These are phyloP conservation scores for Avena atlantica DNA, from an alignment of 176 grass and related monocot genomes.

Conservation along the genomic window DNA sequence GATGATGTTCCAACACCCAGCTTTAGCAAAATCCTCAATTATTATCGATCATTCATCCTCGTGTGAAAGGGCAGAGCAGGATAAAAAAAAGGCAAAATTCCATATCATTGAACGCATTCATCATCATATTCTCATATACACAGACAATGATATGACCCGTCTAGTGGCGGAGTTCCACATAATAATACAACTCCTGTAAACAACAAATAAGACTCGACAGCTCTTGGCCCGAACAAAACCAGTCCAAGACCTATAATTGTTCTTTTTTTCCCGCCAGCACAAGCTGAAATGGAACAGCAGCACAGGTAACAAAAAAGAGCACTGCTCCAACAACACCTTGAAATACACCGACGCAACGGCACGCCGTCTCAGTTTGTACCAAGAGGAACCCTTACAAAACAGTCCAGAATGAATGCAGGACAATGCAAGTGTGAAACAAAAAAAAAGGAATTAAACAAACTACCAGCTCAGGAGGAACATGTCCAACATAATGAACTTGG, in stretches of 20 bases:
- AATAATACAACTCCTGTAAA: slow-evolving; percentile 44
- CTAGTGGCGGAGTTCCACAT: slow-evolving; percentile 23
- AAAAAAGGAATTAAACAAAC: slow-evolving; percentile 26
- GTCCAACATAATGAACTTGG: slow-evolving; percentile 47
- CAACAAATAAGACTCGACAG: slow-evolving; percentile 43
- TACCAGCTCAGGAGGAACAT: slow-evolving; percentile 28
- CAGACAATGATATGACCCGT: slow-evolving; percentile 48
- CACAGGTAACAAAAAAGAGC: slow-evolving; percentile 30
- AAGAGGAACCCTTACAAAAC: slow-evolving; percentile 54
- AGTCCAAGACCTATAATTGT: slow-evolving; percentile 44
- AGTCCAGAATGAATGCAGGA: slow-evolving; percentile 59
- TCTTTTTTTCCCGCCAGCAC: slow-evolving; percentile 41
- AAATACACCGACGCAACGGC: slow-evolving; percentile 45
- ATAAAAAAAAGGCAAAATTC: slow-evolving; percentile 3
- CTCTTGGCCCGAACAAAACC: slow-evolving; percentile 36
- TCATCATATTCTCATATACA: slow-evolving; percentile 46
- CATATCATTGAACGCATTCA: slow-evolving; percentile 43
- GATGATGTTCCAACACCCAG: neutral
- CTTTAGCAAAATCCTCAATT: neutral
- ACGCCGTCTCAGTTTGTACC: slow-evolving; percentile 38
- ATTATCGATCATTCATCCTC: neutral
- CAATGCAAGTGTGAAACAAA: slow-evolving; percentile 53
- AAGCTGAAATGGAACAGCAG: slow-evolving; percentile 37
- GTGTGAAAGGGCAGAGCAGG: neutral
- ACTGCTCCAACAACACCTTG: slow-evolving; percentile 26